Percentiles rank a stretch among this genome's conserved stretches.
These are phyloP conservation scores for Beauveria pseudobassiana DNA, from an alignment of 2,329 filamentous ascomycete species.

Conservation along the genomic window DNA sequence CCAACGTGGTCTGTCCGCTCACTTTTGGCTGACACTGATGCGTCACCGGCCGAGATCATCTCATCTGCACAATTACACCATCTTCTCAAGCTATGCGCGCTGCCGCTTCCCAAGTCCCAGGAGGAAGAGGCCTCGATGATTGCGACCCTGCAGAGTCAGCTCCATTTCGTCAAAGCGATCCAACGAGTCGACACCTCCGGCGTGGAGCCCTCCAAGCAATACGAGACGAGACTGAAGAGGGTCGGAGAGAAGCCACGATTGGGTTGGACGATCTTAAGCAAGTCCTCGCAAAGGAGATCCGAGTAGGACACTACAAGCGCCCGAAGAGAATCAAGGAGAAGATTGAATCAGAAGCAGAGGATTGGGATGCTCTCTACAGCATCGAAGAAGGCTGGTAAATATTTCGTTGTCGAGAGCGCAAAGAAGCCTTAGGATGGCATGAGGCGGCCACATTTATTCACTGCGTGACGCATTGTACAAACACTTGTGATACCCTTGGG, in stretches of 20 bases:
- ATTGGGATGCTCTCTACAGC: constrained; percentile 65
- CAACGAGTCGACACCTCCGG: constrained; percentile 69
- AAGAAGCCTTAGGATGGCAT: constrained; percentile 25
- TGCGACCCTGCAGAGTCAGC: constrained; percentile 66
- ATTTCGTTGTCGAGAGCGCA: constrained; percentile 67
- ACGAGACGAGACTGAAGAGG: constrained; percentile 67
- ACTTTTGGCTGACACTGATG: constrained; percentile 41
- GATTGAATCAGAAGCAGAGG: constrained; percentile 42
- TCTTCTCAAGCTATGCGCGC: constrained; percentile 80
- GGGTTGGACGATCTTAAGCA: constrained; percentile 48
- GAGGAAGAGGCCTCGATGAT: constrained; percentile 66
- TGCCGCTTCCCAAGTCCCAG: constrained; percentile 59
- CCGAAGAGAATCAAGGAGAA: constrained; percentile 30
- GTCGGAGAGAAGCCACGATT: constrained; percentile 52
- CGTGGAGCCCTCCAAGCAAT: constrained; percentile 71
- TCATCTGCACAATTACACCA: constrained; percentile 67
- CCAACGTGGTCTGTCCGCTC: constrained; percentile 81
- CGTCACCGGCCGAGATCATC: constrained; percentile 36
- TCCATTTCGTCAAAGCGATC: constrained; percentile 84
- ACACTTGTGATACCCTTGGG: constrained; percentile 6
- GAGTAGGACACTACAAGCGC: constrained; percentile 47
- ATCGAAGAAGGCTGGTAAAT: constrained; percentile 58
- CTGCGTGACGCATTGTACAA: background rate
- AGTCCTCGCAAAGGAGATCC: constrained; percentile 52
- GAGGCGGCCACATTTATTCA: constrained; percentile 9